These are phyloP conservation scores for Jacaranda copaia DNA, from an alignment of 257 asterid genomes.

Conservation along the genomic window DNA sequence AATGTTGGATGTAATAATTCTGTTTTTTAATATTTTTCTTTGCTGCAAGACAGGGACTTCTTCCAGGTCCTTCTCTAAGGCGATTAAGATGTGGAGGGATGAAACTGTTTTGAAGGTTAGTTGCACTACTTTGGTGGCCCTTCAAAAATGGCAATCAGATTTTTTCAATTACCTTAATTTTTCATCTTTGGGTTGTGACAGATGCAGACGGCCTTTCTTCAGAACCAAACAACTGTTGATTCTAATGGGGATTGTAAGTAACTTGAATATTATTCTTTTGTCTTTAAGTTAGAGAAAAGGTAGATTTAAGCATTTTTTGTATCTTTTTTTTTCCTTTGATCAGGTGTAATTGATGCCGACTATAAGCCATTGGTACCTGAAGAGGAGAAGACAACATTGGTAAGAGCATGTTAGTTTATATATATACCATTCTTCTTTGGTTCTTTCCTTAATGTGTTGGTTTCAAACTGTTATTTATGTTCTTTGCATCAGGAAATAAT, in stretches of 20 bases:
- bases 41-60: conserved; percentile 75
- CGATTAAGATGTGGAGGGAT: conserved; percentile 97
- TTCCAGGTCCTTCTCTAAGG: conserved; percentile 84
- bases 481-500: conserved; percentile 63
- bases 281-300: neutral
- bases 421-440: neutral
- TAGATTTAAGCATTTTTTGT: neutral
- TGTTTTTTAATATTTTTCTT: conserved; percentile 16
- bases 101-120: conserved; percentile 77
- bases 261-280: no score
- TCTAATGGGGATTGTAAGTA: no score
- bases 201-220: no score
- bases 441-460: neutral
- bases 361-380: conserved; percentile 68
- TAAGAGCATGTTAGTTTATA: conserved; percentile 40
- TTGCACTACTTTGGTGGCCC: conserved; percentile 15
- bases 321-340: conserved; percentile 16
- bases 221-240: no score
- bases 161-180: neutral
- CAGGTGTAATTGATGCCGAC: conserved; percentile 75
- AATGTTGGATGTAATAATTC: neutral
- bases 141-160: neutral
- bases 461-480: neutral
- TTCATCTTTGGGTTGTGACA: no score
- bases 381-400: conserved; percentile 75